These are phyloP conservation scores for Gloeopeniophorella convolvens DNA, from an alignment of 768 basidiomycete genomes.

Conservation along the genomic window DNA sequence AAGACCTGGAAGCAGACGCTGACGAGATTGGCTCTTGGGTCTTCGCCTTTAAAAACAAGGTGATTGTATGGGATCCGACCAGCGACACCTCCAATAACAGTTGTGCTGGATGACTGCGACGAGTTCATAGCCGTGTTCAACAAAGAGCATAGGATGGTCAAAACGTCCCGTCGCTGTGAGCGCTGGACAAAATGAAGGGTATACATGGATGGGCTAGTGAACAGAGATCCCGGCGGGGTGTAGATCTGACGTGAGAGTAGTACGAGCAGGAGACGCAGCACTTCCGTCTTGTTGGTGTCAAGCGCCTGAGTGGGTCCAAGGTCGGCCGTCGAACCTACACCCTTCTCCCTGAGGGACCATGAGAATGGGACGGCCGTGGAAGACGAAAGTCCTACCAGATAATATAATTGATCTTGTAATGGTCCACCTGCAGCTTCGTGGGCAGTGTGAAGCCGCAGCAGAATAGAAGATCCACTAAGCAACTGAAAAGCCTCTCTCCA, in stretches of 20 bases:
- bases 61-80: conserved; percentile 86
- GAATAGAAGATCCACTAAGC: conserved; percentile 81
- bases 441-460: conserved; percentile 93
- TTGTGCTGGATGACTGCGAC: conserved; percentile 38
- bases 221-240: conserved; percentile 59
- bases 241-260: conserved; percentile 91
- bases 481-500: conserved; percentile 72
- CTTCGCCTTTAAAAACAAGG: conserved; percentile 85
- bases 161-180: conserved; percentile 71
- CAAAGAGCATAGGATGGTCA: conserved; percentile 88
- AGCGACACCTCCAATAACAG: conserved; percentile 59
- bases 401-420: conserved; percentile 78
- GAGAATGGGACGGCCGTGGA: background rate
- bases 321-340: conserved; percentile 82
- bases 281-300: conserved; percentile 82
- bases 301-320: conserved; percentile 54
- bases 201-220: conserved; percentile 69
- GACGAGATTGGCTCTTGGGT: conserved; percentile 65
- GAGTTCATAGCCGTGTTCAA: conserved; percentile 86
- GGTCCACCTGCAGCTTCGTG: conserved; percentile 64
- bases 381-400: conserved; percentile 57
- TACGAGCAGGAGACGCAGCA: conserved; percentile 81
- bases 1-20: conserved; percentile 73
- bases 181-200: conserved; percentile 73
- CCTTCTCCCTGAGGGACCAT: conserved; percentile 69